Percentiles rank a stretch among this genome's conserved stretches.
Evolutionary conservation across 2,329 filamentous ascomycete species (phyloP).

Genomic region (Alternaria brassicicola): DNA sequence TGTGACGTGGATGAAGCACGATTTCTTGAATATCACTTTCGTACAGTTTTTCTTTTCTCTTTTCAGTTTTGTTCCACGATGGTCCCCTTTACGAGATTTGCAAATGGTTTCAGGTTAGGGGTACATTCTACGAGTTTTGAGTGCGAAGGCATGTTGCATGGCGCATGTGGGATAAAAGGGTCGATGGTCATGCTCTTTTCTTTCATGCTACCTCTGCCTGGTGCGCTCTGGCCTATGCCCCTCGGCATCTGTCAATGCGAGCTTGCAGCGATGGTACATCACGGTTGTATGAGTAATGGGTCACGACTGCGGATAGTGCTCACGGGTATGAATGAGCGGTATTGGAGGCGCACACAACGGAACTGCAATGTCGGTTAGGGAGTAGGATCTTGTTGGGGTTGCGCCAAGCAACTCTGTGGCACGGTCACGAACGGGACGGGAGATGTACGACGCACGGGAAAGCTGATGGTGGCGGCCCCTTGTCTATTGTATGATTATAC

Average conservation of each 20-base stretch:
- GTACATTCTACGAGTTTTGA: slow-evolving; percentile 19
- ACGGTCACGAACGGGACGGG: slow-evolving; percentile 12
- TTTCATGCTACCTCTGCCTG: slow-evolving; percentile 28
- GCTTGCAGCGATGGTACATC: slow-evolving; percentile 14
- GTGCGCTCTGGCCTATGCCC: background rate
- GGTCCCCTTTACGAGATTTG: slow-evolving; percentile 17
- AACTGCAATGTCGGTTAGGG: slow-evolving; percentile 4
- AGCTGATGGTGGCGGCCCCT: slow-evolving; percentile 39
- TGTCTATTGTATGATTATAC: slow-evolving; percentile 49
- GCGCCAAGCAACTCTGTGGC: slow-evolving; percentile 13
- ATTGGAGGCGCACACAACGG: background rate
- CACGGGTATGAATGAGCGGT: background rate
- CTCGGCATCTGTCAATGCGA: slow-evolving; percentile 6
- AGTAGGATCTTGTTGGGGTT: slow-evolving; percentile 1
- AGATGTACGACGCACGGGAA: slow-evolving; percentile 12
- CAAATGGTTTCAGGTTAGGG: slow-evolving; percentile 30
- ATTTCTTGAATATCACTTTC: slow-evolving; percentile 17
- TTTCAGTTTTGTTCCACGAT: slow-evolving; percentile 14
- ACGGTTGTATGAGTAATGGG: slow-evolving; percentile 41
- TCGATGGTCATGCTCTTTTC: slow-evolving; percentile 34
- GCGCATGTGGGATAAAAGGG: slow-evolving; percentile 39
- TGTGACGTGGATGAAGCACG: slow-evolving; percentile 36
- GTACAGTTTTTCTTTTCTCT: slow-evolving; percentile 1
- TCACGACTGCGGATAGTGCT: slow-evolving; percentile 28
- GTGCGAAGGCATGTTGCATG: slow-evolving; percentile 31